These are phyloP conservation scores for Pythium scleroteichum DNA, from an alignment of 352 stramenopile species.

Conservation along the genomic window DNA sequence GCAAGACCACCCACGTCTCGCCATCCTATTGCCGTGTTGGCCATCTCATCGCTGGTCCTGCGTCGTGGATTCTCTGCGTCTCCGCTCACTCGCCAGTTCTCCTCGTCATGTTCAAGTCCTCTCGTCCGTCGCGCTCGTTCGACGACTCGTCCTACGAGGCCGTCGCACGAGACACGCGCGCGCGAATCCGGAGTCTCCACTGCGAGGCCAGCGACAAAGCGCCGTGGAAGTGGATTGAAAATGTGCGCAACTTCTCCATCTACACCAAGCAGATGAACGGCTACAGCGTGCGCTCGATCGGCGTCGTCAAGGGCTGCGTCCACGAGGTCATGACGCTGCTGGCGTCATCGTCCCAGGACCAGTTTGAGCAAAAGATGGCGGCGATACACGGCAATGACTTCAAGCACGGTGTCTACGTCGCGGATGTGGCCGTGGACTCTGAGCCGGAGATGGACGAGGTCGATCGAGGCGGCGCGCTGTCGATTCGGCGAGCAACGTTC, in stretches of 20 bases:
- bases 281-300: slow-evolving; percentile 10
- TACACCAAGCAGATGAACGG: slow-evolving; percentile 8
- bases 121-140: not conserved
- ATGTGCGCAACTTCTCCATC: slow-evolving; percentile 14
- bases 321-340: slow-evolving; percentile 17
- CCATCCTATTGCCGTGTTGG: not conserved
- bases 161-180: not conserved
- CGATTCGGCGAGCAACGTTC: slow-evolving; percentile 7
- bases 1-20: too few species aligned
- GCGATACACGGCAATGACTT: slow-evolving; percentile 18
- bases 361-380: slow-evolving; percentile 16
- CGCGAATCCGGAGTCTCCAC: slow-evolving; percentile 7
- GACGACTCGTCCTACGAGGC: not conserved
- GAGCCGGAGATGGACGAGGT: not conserved
- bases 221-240: slow-evolving; percentile 23
- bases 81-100: not conserved
- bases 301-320: slow-evolving; percentile 12
- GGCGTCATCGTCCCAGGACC: not conserved
- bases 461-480: not conserved
- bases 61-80: too few species aligned
- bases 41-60: not conserved
- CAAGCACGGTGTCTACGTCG: slow-evolving; percentile 16
- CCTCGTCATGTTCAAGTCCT: too few species aligned
- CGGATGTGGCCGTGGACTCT: not conserved
- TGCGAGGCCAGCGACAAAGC: not conserved